phyloP scores from a whole-genome alignment of 1,284 basidiomycete genomes.

The Schizophyllum commune region DNA sequence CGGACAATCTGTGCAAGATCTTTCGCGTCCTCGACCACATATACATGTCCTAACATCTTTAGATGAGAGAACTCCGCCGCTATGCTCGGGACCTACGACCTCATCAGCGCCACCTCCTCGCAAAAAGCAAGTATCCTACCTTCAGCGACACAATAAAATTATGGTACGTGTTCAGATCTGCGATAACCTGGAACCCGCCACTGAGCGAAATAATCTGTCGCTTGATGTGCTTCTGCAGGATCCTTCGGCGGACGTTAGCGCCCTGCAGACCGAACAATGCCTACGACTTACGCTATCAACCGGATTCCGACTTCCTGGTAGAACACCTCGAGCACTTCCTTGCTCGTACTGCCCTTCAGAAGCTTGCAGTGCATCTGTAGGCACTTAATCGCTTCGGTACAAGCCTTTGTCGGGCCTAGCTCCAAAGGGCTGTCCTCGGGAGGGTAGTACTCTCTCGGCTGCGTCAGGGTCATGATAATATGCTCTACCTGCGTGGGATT shows the following conservation, averaged over 20 bases:
- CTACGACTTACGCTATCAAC: slow-evolving; percentile 64
- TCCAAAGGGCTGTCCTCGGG: slow-evolving; percentile 70
- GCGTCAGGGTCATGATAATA: slow-evolving; percentile 78
- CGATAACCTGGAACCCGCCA: slow-evolving; percentile 94
- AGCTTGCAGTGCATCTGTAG: slow-evolving; percentile 87
- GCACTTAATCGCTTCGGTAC: slow-evolving; percentile 79
- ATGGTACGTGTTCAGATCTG: slow-evolving; percentile 92
- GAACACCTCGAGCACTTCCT: slow-evolving; percentile 95
- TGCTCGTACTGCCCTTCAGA: slow-evolving; percentile 88
- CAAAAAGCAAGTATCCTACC: slow-evolving; percentile 24
- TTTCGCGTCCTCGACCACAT: slow-evolving; percentile 86
- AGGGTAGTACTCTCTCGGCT: slow-evolving; percentile 86
- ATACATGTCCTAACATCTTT: slow-evolving; percentile 96
- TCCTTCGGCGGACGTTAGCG: slow-evolving; percentile 36
- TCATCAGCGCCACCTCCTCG: neutral
- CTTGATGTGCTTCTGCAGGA: slow-evolving; percentile 95
- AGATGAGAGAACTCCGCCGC: slow-evolving; percentile 86
- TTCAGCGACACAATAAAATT: slow-evolving; percentile 80
- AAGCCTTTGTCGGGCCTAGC: slow-evolving; percentile 80
- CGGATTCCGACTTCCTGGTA: slow-evolving; percentile 95
- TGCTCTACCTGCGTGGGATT: slow-evolving; percentile 74
- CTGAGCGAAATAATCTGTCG: slow-evolving; percentile 90
- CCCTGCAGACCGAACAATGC: slow-evolving; percentile 1
- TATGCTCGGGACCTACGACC: slow-evolving; percentile 48
- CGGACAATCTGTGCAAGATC: slow-evolving; percentile 92